Percentiles rank a stretch among this genome's conserved stretches.
Evolutionary conservation across 768 basidiomycete genomes (phyloP).

Genomic region (Hericium erinaceus): DNA sequence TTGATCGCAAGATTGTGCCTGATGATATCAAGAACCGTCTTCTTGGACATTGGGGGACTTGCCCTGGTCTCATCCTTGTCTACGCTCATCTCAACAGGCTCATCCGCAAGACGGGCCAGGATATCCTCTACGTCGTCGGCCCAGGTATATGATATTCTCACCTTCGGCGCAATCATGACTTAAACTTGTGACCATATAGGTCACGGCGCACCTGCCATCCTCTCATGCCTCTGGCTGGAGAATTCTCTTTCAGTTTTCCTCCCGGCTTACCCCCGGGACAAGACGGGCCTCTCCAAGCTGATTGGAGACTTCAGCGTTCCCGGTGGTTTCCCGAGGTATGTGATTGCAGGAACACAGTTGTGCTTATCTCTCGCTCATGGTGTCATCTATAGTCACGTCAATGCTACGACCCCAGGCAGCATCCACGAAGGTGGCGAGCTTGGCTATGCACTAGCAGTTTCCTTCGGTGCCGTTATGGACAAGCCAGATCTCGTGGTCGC

Average conservation of each 20-base stretch:
- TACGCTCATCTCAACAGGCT: conserved; percentile 45
- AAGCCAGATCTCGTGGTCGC: conserved; percentile 76
- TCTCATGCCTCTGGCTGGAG: conserved; percentile 85
- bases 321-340: conserved; percentile 73
- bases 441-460: conserved; percentile 79
- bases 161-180: background rate
- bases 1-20: conserved; percentile 47
- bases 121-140: conserved; percentile 72
- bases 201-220: conserved; percentile 80
- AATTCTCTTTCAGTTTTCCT: conserved; percentile 54
- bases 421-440: conserved; percentile 93
- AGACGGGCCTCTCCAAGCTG: conserved; percentile 53
- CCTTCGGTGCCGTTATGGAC: conserved; percentile 89
- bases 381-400: conserved; percentile 44
- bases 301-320: conserved; percentile 72
- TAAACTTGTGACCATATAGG: conserved; percentile 26
- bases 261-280: conserved; percentile 48
- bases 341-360: conserved; percentile 1
- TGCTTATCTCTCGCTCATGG: background rate
- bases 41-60: conserved; percentile 80
- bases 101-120: conserved; percentile 48
- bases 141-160: conserved; percentile 37
- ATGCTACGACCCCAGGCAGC: conserved; percentile 78
- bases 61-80: conserved; percentile 64
- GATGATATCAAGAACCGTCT: conserved; percentile 77